phyloP scores from a whole-genome alignment of 192 early-diverging fungal species.

The Coemansia sp. region DNA sequence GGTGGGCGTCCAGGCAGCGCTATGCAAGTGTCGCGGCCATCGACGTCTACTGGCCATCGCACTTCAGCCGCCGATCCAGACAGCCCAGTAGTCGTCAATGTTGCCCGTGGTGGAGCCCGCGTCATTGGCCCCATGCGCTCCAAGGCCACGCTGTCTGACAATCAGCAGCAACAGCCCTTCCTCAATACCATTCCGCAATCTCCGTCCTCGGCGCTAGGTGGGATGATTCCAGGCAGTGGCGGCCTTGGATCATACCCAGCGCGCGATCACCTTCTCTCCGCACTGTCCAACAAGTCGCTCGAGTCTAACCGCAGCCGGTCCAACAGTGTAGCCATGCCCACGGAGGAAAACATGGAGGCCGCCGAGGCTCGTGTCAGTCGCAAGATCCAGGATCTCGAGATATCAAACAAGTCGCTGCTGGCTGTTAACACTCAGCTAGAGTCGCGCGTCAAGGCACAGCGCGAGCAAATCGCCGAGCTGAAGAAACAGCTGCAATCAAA shows the following conservation, averaged over 20 bases:
- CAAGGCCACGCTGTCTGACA: conserved; percentile 15
- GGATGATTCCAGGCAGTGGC: conserved; percentile 8
- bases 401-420: conserved; percentile 55
- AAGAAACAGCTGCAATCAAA: conserved; percentile 49
- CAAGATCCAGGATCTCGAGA: conserved; percentile 57
- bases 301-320: conserved; percentile 41
- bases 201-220: conserved; percentile 43
- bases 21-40: conserved; percentile 39
- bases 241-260: neutral
- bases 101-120: conserved; percentile 52
- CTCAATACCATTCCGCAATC: conserved; percentile 57
- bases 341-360: conserved; percentile 51
- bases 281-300: conserved; percentile 44
- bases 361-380: conserved; percentile 56
- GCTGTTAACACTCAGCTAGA: conserved; percentile 54
- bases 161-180: conserved; percentile 22
- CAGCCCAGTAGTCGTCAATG: conserved; percentile 42
- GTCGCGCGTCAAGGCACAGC: conserved; percentile 47
- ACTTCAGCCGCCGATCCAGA: conserved; percentile 20
- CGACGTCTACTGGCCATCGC: conserved; percentile 43
- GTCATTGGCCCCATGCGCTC: conserved; percentile 54
- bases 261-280: conserved; percentile 35
- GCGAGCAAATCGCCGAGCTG: conserved; percentile 48
- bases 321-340: conserved; percentile 41
- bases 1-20: conserved; percentile 48